Evolutionary conservation across 257 asterid species (phyloP), one percentile per base, ranked within the genome.

Genomic region (Ocimum tenuiflorum): DNA sequence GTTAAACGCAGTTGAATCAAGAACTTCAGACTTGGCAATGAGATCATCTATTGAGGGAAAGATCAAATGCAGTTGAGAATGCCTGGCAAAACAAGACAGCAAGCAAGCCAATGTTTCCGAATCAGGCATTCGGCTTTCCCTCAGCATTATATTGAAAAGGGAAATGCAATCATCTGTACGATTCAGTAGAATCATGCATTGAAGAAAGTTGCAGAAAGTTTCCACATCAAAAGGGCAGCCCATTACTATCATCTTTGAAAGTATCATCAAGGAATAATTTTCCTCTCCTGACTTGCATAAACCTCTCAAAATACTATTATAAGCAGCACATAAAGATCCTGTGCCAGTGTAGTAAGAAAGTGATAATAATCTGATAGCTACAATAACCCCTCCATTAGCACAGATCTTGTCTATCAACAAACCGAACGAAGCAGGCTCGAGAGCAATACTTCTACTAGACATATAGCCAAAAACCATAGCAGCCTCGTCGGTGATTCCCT

Each of bases 131-230:
- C 88, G 60, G 58, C 74, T 85, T 45, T 73, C 78, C 19, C 73
- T 70, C 53, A 81, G 69, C 96, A 87, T 87, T 73, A 80, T 55
- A 72, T 81, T 78, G 69, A 90, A 71, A 60, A 81, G n/a, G 15
- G 54, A 49, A 50, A 71, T 15, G 22, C 81, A 81, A 0, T 78
- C 75, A 8, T 50, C 69, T 42, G 62, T 53, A 9, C 20, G 72
- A 53, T 75, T 72, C n/a, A 70, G 65, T 5, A 63, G 33, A 75
- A 69, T 65, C 83, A 62, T 68, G 80, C 77, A 68, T 33, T 49
- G 86, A 46, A 87, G 77, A 63, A 84, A 72, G n/a, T 73, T 54
- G 68, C 86, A 61, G 63, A 72, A 86, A 33, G 91, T 81, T 59
- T 83, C 86, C 64, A 27, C 81, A 38, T 79, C 81, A 64, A 80